Base-by-base conservation (phyloP, 306 rosid genomes). In the Benincasa hispida region DNA sequence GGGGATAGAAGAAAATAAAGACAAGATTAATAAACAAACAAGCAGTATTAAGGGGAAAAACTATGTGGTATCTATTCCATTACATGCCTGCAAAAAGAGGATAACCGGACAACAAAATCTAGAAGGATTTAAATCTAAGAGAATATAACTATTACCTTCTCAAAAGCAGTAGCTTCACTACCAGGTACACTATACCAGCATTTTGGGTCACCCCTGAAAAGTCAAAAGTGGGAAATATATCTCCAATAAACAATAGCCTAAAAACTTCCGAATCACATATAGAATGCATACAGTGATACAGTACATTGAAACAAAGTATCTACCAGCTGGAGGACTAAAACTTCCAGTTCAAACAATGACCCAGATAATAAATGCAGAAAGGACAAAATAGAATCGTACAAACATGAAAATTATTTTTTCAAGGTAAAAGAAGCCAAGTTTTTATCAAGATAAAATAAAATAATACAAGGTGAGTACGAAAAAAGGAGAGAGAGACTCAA, bases 121-220 rank as follows among this genome's bases (percentile, higher is more conserved):
- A 78, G 70, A 69, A 68, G 72, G 15, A 27, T 27, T 5, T 24
- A n/a, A 27, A 25, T 35, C 53, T 72, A 48, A 63, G 25, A 77
- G 13, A 76, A 48, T 32, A 28, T 39, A 58, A 47, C 27, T 69
- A 58, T 78, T 84, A 93, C 98, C 96, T 94, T 87, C 84, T 94
- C 98, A 83, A 94, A 94, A 61, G 96, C 91, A 81, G 55, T 57
- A 37, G 97, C 96, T 83, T 90, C 88, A 83, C 82, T 84, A 79
- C 98, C 98, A 83, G 98, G 98, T 78, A 94, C 88, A 73, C 98
- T 94, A 85, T 94, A 94, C 98, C 98, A 94, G 81, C 96, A 94
- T 84, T 94, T 94, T 78, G 98, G 91, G 88, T 94, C 98, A 80
- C 98, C 98, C 98, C 98, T 93, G 79, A 79, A 82, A 86, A 77